Percentiles rank a stretch among this genome's conserved stretches.
Conservation (phyloP, 768 basidiomycete genomes). For the Rhodotorula kratochvilovae region DNA sequence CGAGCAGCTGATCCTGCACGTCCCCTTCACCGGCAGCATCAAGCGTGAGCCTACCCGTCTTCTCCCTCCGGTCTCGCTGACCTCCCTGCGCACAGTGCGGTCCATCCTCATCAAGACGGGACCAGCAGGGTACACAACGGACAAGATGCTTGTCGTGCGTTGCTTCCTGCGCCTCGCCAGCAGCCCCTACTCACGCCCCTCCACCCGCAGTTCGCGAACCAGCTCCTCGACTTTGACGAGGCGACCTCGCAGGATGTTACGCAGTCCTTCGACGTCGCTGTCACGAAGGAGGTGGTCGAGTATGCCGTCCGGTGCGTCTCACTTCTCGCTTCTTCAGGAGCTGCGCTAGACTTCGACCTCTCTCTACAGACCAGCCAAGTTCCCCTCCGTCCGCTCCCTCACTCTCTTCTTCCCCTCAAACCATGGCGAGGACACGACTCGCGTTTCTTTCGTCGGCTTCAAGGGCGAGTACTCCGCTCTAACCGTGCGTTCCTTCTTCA, state of each 20-base stretch:
- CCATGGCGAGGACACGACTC: constrained; percentile 48
- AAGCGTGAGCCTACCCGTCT: constrained; percentile 7
- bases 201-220: constrained; percentile 31
- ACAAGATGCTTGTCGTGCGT: constrained; percentile 46
- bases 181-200: not conserved
- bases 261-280: constrained; percentile 43
- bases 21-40: constrained; percentile 23
- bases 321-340: too few relatives aligned
- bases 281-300: constrained; percentile 46
- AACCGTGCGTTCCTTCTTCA: constrained; percentile 17
- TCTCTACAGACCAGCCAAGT: constrained; percentile 47
- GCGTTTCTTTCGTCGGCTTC: constrained; percentile 49
- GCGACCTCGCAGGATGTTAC: constrained; percentile 31
- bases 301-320: constrained; percentile 48
- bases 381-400: constrained; percentile 46
- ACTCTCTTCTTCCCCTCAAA: constrained; percentile 50
- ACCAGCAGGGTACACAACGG: constrained; percentile 46
- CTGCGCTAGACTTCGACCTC: not conserved
- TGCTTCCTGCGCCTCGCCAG: accelerated
- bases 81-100: constrained; percentile 39
- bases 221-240: constrained; percentile 45
- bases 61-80: not conserved
- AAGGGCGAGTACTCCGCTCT: constrained; percentile 45
- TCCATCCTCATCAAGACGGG: constrained; percentile 50
- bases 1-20: constrained; percentile 47